phyloP scores from a whole-genome alignment of 306 rosid species.

The Sicyos edulis region DNA sequence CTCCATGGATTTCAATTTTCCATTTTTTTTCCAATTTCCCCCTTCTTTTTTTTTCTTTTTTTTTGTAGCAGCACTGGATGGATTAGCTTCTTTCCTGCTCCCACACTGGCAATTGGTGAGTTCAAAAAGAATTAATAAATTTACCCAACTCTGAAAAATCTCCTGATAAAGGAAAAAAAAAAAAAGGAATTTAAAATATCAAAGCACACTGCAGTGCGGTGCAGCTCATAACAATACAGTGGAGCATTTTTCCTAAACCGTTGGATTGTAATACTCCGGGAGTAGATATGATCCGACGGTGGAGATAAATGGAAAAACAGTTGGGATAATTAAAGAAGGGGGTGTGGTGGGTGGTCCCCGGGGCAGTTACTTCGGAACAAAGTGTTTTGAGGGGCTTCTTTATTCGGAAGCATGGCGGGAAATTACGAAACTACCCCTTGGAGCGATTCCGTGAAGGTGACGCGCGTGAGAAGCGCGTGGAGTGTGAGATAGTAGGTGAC shows the following conservation, averaged over 20 bases:
- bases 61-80: conserved; percentile 8
- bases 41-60: neutral
- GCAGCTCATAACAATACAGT: neutral
- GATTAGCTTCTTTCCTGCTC: conserved; percentile 13
- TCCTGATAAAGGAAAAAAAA: neutral
- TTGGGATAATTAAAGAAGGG: neutral
- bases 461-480: conserved; percentile 17
- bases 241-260: neutral
- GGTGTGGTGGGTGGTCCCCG: conserved; percentile 8
- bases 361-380: conserved; percentile 23
- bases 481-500: neutral
- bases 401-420: conserved; percentile 12
- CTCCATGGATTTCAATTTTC: conserved; percentile 12
- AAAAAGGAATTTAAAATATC: neutral
- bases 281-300: neutral
- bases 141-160: conserved; percentile 9
- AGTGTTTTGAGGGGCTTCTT: conserved; percentile 19
- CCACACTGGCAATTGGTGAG: neutral
- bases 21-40: neutral
- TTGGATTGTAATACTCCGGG: neutral
- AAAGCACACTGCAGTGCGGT: neutral
- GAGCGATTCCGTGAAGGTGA: neutral
- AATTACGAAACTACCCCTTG: conserved; percentile 3
- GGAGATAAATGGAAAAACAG: neutral
- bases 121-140: neutral